Evolutionary conservation across 164 flowering plant species (phyloP).

Genomic region (Platanus orientalis): DNA sequence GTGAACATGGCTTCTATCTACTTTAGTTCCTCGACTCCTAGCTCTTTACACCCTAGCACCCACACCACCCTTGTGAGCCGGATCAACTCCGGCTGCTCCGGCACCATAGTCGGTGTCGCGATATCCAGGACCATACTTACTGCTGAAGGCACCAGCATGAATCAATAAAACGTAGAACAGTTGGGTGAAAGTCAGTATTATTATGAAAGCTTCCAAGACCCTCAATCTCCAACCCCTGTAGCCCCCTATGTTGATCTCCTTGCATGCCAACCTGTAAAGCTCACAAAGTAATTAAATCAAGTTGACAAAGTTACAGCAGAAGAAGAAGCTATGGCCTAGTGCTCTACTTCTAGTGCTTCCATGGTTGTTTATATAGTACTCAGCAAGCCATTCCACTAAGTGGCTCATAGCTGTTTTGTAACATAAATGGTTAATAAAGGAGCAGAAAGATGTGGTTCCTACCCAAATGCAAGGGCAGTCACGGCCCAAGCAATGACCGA

Average conservation of each 20-base stretch:
- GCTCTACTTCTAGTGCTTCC: no score
- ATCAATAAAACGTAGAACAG: slow-evolving; percentile 50
- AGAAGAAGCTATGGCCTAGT: no score
- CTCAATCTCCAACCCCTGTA: slow-evolving; percentile 87
- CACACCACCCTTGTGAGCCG: slow-evolving; percentile 24
- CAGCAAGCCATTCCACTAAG: no score
- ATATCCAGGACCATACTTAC: slow-evolving; percentile 76
- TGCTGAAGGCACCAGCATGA: slow-evolving; percentile 71
- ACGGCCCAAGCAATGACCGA: slow-evolving; percentile 76
- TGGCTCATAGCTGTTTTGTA: no score
- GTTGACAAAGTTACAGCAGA: no score
- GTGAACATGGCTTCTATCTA: no score
- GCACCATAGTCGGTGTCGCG: slow-evolving; percentile 51
- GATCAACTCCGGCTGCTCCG: slow-evolving; percentile 22
- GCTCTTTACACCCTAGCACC: no score
- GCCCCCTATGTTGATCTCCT: slow-evolving; percentile 72
- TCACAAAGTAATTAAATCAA: no score
- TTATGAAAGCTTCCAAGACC: slow-evolving; percentile 67
- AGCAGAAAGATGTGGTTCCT: no score
- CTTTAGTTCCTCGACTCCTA: no score
- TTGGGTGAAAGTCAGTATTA: slow-evolving; percentile 61
- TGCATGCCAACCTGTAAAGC: slow-evolving; percentile 68
- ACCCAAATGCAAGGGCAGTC: slow-evolving; percentile 87
- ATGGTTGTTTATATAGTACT: no score
- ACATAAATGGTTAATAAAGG: no score